Evolutionary conservation across 768 basidiomycete genomes (phyloP).

Genomic region (Tricholoma matsutake): DNA sequence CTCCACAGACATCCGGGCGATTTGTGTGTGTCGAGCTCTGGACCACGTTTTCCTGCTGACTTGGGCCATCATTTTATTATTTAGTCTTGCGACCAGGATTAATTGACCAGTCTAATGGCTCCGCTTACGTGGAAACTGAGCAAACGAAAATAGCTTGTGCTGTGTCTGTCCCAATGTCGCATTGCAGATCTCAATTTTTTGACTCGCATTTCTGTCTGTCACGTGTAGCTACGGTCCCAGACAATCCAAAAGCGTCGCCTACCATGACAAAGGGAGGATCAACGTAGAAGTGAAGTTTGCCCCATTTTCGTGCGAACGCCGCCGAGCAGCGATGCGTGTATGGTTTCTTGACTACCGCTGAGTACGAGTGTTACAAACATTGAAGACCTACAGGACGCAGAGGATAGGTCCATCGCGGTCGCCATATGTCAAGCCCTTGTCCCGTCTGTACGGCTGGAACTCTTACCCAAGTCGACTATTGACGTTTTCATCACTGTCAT

Average conservation of each 20-base stretch:
- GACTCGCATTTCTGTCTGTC: constrained; percentile 7
- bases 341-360: constrained; percentile 26
- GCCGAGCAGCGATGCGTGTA: constrained; percentile 86
- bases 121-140: constrained; percentile 93
- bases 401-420: constrained; percentile 81
- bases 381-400: constrained; percentile 70
- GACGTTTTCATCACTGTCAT: constrained; percentile 90
- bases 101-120: constrained; percentile 92
- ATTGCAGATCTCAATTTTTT: background rate
- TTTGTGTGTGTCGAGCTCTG: constrained; percentile 54
- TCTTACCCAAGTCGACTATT: constrained; percentile 91
- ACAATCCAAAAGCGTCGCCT: constrained; percentile 75
- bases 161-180: constrained; percentile 59
- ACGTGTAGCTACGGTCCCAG: constrained; percentile 73
- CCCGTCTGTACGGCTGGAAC: constrained; percentile 81
- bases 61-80: constrained; percentile 1
- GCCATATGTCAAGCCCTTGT: constrained; percentile 84
- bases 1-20: constrained; percentile 71
- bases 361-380: constrained; percentile 15
- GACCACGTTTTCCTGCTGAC: background rate
- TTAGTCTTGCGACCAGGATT: constrained; percentile 87
- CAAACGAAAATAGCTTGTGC: constrained; percentile 93
- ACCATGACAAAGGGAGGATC: constrained; percentile 83
- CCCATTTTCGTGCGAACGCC: constrained; percentile 79
- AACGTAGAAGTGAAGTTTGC: constrained; percentile 97